phyloP scores from a whole-genome alignment of 129 eudicot genomes.

The Ambrosia trifida region DNA sequence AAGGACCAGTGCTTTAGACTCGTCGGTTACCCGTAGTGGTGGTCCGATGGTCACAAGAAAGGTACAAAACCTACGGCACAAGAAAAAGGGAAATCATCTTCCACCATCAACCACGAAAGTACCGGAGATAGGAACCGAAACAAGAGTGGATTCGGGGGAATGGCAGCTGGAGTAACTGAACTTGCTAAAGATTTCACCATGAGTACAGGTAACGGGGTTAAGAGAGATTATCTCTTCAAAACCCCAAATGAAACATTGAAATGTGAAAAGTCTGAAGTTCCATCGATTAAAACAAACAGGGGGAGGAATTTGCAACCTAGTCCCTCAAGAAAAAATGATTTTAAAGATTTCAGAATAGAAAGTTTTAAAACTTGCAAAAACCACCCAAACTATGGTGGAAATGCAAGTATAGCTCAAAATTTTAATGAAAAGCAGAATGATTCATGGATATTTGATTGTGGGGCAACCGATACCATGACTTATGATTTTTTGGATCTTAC shows the following conservation, averaged over 20 bases:
- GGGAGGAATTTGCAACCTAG: too few species aligned
- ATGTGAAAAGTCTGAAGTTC: background rate
- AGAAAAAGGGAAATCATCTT: background rate
- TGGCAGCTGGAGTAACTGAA: background rate
- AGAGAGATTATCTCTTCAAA: background rate
- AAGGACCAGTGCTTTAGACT: too few species aligned
- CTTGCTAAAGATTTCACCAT: background rate
- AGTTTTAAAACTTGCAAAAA: background rate
- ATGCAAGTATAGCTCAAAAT: background rate
- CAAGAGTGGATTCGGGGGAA: background rate
- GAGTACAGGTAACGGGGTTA: background rate
- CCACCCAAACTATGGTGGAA: background rate
- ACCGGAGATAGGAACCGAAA: background rate
- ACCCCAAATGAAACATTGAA: background rate
- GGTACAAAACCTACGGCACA: background rate
- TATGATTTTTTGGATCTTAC: background rate
- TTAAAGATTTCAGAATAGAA: background rate
- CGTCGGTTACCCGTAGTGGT: background rate
- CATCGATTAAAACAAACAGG: background rate
- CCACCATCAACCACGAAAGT: background rate
- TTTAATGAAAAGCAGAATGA: background rate
- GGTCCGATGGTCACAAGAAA: background rate
- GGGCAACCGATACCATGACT: too few species aligned
- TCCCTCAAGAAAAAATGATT: background rate
- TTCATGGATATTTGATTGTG: slow-evolving; percentile 11